Evolutionary conservation across 345 rosid genomes (phyloP), one percentile per base, ranked within the genome.

Genomic region (Mallotus nudiflorus): DNA sequence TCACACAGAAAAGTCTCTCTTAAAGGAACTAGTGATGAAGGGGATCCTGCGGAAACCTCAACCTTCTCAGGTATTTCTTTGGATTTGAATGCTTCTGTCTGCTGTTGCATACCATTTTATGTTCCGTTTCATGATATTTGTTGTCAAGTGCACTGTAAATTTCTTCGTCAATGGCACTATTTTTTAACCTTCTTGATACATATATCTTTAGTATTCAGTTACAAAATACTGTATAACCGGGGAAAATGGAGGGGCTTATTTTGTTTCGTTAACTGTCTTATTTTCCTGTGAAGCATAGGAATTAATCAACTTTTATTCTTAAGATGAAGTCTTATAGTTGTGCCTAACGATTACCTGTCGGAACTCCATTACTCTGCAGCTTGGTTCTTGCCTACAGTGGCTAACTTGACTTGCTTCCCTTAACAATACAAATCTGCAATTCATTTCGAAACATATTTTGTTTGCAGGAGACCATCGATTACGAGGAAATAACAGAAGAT

Each of bases 1-100:
- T 80, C 94, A 24, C 99, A 95, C 77, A 83, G 67, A 76, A 82
- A 76, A 64, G 89, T 82, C 22, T 88, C 80, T 73, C 70, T 81
- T 62, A 86, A 44, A 76, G 89, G 89, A 74, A 64, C 81, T 7
- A 61, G 56, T 61, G 31, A 66, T 24, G 97, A 83, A 8, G 89
- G 81, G 31, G 75, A 80, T 79, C 79, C 68, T 58, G 90, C 65
- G 18, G 84, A 67, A 12, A 51, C 81, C 50, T 45, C 77, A 51
- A 78, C 78, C 77, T 68, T 75, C 66, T 75, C 92, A 81, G 92
- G 96, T 85, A 78, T 59, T 16, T 48, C 20, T 66, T 40, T 45
- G 46, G 29, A 61, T 56, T 33, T 58, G n/a, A 18, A 68, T 48
- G 66, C 16, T 66, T 13, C 46, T 39, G 4, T 18, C 35, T 42